Base-by-base conservation (phyloP, 2,329 filamentous ascomycete genomes). In the Xylariaceae sp. region DNA sequence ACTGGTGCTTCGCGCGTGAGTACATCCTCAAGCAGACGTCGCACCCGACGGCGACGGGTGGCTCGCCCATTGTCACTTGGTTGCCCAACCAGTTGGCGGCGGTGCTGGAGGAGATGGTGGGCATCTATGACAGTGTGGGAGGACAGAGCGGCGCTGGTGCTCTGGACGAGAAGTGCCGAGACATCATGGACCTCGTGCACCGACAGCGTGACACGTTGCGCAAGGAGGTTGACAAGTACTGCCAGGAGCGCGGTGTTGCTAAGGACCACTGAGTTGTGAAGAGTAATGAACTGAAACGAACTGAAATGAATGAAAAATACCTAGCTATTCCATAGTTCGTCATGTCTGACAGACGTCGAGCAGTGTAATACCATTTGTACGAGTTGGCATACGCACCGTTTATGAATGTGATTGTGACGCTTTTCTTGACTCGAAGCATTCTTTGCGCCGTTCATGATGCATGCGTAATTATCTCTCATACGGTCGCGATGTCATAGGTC, bases 1-100 rank as follows among this genome's bases (percentile, higher is more conserved):
- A 93, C 74, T 93, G 89, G 89, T 90, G 88, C 72, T 93, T 93
- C 71, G 90, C 88, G 1, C 81, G 89, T 60, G 89, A 92, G 78
- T 93, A 93, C 71, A 92, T 93, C 67, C 80, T 93, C 63, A 90
- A 91, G 78, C 83, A 85, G 69, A 92, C 87, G 0, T 78, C 77
- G 15, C 88, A 93, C 70, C 88, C 89, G 0, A 90, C 87, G 1
- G 89, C 89, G 0, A 93, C 89, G 0, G 89, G 89, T 1, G 89
- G 89, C 15, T 90, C 86, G 66, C 89, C 89, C 2, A 92, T 93
- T 62, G 88, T 92, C 13, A 92, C 88, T 2, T 93, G 89, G 89
- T 75, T 93, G 62, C 89, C 89, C 2, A 93, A 92, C 73, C 89
- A 93, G 77, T 79, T 93, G 52, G 80, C 84, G 64, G 88, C 89